phyloP scores from a whole-genome alignment of 2,329 filamentous ascomycete species.

The Chaetomiaceae sp. region DNA sequence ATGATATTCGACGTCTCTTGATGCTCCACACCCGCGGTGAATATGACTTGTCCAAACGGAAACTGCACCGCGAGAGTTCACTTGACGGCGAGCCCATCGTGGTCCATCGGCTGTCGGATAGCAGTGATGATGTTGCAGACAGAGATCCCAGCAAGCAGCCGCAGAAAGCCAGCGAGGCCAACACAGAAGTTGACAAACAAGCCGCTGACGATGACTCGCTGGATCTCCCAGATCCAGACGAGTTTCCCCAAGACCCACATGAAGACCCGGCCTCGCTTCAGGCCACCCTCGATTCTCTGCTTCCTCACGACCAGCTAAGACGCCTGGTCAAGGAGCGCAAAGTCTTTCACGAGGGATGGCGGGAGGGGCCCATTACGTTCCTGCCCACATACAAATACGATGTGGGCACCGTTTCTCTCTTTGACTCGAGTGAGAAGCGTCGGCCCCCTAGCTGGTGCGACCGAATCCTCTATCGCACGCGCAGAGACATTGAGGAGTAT shows the following conservation, averaged over 20 bases:
- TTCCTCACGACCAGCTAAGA: slow-evolving; percentile 84
- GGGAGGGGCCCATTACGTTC: slow-evolving; percentile 81
- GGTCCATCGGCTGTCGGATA: slow-evolving; percentile 37
- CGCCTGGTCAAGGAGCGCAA: slow-evolving; percentile 70
- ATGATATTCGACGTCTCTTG: slow-evolving; percentile 81
- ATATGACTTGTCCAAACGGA: slow-evolving; percentile 54
- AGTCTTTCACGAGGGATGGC: slow-evolving; percentile 87
- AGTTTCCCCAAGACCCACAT: slow-evolving; percentile 61
- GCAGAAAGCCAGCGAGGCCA: slow-evolving; percentile 25
- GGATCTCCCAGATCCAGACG: slow-evolving; percentile 57
- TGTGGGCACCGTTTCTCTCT: slow-evolving; percentile 83
- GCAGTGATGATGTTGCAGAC: slow-evolving; percentile 43
- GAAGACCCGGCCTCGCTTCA: slow-evolving; percentile 82
- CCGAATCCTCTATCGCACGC: slow-evolving; percentile 80
- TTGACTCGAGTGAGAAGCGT: slow-evolving; percentile 93
- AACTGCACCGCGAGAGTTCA: slow-evolving; percentile 29
- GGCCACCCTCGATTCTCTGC: slow-evolving; percentile 77
- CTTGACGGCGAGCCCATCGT: slow-evolving; percentile 49
- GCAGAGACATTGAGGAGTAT: slow-evolving; percentile 62
- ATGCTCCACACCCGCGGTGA: slow-evolving; percentile 77
- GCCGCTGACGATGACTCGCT: slow-evolving; percentile 37
- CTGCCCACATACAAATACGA: slow-evolving; percentile 98
- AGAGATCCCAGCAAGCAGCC: slow-evolving; percentile 29
- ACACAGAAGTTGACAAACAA: slow-evolving; percentile 17
- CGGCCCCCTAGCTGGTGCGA: slow-evolving; percentile 96